phyloP scores from a whole-genome alignment of 345 rosid species.

The Draba incana region DNA sequence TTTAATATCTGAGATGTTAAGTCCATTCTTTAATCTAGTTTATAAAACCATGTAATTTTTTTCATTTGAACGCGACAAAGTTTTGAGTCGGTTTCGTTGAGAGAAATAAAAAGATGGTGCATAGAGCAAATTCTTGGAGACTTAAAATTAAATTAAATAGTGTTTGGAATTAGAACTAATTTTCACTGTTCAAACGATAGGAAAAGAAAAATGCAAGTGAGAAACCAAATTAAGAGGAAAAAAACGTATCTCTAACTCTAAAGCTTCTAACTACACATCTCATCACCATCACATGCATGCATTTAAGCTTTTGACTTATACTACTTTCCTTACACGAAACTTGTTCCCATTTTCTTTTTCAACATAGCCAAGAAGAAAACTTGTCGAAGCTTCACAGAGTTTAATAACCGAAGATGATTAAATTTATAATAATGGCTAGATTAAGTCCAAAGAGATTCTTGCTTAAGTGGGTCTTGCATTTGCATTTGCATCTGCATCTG shows the following conservation, averaged over 20 bases:
- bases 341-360: slow-evolving; percentile 32
- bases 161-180: slow-evolving; percentile 31
- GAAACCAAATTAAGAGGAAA: slow-evolving; percentile 28
- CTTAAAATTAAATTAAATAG: slow-evolving; percentile 5
- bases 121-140: slow-evolving; percentile 11
- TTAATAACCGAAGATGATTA: slow-evolving; percentile 5
- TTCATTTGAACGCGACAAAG: slow-evolving; percentile 25
- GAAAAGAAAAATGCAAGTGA: slow-evolving; percentile 14
- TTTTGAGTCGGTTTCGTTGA: slow-evolving; percentile 19
- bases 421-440: slow-evolving; percentile 10
- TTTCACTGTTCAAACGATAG: slow-evolving; percentile 38
- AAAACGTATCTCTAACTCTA: slow-evolving; percentile 32
- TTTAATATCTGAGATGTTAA: not conserved
- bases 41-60: not conserved
- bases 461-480: slow-evolving; percentile 68
- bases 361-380: slow-evolving; percentile 39
- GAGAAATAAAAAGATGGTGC: not conserved
- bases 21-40: slow-evolving; percentile 12
- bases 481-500: slow-evolving; percentile 47
- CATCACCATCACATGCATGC: slow-evolving; percentile 45
- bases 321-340: slow-evolving; percentile 45
- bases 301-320: slow-evolving; percentile 43
- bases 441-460: slow-evolving; percentile 77
- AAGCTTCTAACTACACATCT: slow-evolving; percentile 32
- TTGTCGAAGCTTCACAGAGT: slow-evolving; percentile 28